These are phyloP conservation scores for Monoraphidium neglectum DNA, from an alignment of 139 green algal species.

Conservation along the genomic window DNA sequence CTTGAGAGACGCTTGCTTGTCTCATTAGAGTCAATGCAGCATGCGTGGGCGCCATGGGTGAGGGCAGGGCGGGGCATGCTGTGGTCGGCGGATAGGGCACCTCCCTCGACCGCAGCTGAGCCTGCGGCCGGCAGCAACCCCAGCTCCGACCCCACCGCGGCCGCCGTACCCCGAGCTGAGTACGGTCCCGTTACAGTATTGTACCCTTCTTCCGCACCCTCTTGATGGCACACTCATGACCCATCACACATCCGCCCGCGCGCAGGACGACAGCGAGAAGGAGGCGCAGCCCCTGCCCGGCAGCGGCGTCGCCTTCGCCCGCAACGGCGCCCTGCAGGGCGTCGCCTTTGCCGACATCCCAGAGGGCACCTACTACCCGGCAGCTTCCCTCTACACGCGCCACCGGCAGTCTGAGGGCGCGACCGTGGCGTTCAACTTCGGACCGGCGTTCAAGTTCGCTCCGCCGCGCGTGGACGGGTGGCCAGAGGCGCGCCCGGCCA, in stretches of 20 bases:
- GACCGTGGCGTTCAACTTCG: constrained; percentile 80
- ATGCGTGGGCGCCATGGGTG: no score
- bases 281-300: constrained; percentile 29
- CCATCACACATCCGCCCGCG: not conserved
- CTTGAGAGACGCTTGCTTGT: no score
- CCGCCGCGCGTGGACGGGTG: constrained; percentile 18
- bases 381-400: constrained; percentile 77
- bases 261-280: not conserved
- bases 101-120: no score
- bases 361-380: constrained; percentile 87
- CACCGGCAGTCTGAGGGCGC: constrained; percentile 58
- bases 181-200: no score
- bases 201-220: no score
- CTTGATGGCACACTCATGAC: no score
- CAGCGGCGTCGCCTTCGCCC: constrained; percentile 67
- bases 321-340: constrained; percentile 76
- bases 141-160: no score
- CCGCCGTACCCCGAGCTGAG: no score
- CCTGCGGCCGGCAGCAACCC: no score
- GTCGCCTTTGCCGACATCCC: constrained; percentile 62
- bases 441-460: constrained; percentile 46
- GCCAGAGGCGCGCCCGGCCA: constrained; percentile 16
- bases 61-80: no score
- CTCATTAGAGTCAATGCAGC: no score
- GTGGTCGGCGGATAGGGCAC: no score